Evolutionary conservation across 148 eudicot species (phyloP), one percentile per base, ranked within the genome.

Genomic region (Rhododendron ovatum): DNA sequence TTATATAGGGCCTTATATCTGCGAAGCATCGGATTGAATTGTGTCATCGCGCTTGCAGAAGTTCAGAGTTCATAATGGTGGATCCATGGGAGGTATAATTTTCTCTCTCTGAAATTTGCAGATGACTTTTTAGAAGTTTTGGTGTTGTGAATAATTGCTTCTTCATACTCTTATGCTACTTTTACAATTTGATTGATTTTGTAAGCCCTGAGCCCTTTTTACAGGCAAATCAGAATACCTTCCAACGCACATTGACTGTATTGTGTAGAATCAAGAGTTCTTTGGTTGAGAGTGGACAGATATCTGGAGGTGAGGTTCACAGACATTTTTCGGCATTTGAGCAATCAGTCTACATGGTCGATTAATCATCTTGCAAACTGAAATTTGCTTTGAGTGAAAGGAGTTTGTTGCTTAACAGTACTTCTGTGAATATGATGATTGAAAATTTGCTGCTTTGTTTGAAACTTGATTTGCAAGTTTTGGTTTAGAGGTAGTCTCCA

Each of bases 11-110:
- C 61, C 98, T 96, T 51, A 35, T 93, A 89, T 89, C 93, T 82
- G 91, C 98, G 76, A 92, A 92, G 50, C 95, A 96, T 87, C 95
- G 98, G 82, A 86, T 94, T 75, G 86, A 93, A 47, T 92, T 96
- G 99, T 95, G 99, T 87, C 77, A 89, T 85, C 87, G 93, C 59
- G 98, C 98, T 75, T 96, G 98, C 87, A 89, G 73, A 91, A 94
- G 93, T 86, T 96, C 98, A 11, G 93, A 93, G 12, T 94, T 94
- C 79, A 85, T 94, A 79, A 96, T 94, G 98, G 96, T 94, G 39
- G 98, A 96, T 92, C 90, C 94, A 63, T 95, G 99, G 98, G 99
- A 96, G 99, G 98, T 97, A 37, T 65, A 41, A 85, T 75, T 84
- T 77, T 85, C 85, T 82, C 77, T 57, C 83, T 81, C 35, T 75